phyloP scores from a whole-genome alignment of 805 yeast species.

The Hanseniaspora clermontiae region DNA sequence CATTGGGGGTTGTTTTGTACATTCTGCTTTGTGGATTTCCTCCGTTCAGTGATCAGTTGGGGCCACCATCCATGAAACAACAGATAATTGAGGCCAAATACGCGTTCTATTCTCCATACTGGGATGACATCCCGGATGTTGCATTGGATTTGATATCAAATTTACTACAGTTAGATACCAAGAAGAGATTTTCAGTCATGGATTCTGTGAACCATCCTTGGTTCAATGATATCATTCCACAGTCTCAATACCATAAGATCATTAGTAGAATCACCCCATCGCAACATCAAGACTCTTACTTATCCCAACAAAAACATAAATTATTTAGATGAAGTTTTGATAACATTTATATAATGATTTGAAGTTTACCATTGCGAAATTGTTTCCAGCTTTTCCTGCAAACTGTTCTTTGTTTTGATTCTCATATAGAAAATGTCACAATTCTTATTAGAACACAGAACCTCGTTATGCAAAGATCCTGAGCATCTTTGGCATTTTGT shows the following conservation, averaged over 20 bases:
- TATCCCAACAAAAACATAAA: slow-evolving; percentile 4
- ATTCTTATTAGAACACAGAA: slow-evolving; percentile 85
- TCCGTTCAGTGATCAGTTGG: slow-evolving; percentile 71
- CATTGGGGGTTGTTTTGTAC: slow-evolving; percentile 63
- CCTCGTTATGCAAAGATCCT: slow-evolving; percentile 91
- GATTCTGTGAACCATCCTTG: slow-evolving; percentile 84
- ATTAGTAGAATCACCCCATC: slow-evolving; percentile 13
- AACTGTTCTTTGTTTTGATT: slow-evolving; percentile 36
- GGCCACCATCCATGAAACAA: slow-evolving; percentile 66
- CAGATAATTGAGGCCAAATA: slow-evolving; percentile 55
- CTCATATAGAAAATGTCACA: slow-evolving; percentile 98
- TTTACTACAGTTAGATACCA: slow-evolving; percentile 51
- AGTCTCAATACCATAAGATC: slow-evolving; percentile 21
- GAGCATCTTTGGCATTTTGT: slow-evolving; percentile 97
- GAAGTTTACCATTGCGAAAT: slow-evolving; percentile 30
- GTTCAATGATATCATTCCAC: slow-evolving; percentile 32
- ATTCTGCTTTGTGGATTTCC: slow-evolving; percentile 78
- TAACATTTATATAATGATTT: background rate
- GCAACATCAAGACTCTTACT: slow-evolving; percentile 7
- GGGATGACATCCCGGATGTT: slow-evolving; percentile 58
- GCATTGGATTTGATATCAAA: slow-evolving; percentile 55
- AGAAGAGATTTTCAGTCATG: slow-evolving; percentile 64
- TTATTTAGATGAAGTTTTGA: background rate
- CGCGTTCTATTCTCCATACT: slow-evolving; percentile 68
- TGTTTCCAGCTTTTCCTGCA: slow-evolving; percentile 30